Evolutionary conservation across 371 early-diverging fungal genomes (phyloP), one percentile per base, ranked within the genome.

Genomic region (Apophysomyces ossiformis): DNA sequence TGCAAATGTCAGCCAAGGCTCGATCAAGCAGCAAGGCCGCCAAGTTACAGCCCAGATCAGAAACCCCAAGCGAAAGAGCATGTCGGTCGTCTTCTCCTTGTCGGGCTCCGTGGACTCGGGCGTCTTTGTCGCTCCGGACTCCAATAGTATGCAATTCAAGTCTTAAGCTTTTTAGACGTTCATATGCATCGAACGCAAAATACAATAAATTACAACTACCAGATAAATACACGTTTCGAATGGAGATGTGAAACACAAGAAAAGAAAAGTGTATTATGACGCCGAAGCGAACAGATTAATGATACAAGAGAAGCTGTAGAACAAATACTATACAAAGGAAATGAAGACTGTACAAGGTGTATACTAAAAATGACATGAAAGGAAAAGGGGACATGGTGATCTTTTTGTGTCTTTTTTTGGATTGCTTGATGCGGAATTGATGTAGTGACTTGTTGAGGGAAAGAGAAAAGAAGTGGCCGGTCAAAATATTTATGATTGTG

Each of bases 81-180:
- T 78, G 75, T 18, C 72, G 5, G 18, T 80, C 9, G 69, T 80
- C 12, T 45, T 72, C 26, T 32, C 37, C 8, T 43, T 78, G 44
- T 57, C 54, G 7, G 82, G 82, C 39, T 58, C 68, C 5, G 54
- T 78, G 12, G 8, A 66, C 9, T 61, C 64, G 15, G 69, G 67
- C 15, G 69, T 81, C 18, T 81, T 81, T 71, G 70, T 72, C 38
- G 77, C 77, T 15, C 75, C 77, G 15, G 69, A 68, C 64, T 32
- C 66, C 32, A 63, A 39, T 21, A 68, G 61, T 59, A 74, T 74
- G 56, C 65, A 61, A 32, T 73, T 73, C 43, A 38, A 50, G 39
- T 59, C 50, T 32, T 66, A 37, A 60, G 16, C 13, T 13, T 5
- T n/a, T 45, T 13, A 15, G 46, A 45, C 13, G 16, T 12, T 45